Percentiles rank a stretch among this genome's conserved stretches.
Conservation (phyloP, 805 yeast species). For the Peterozyma xylosa region DNA sequence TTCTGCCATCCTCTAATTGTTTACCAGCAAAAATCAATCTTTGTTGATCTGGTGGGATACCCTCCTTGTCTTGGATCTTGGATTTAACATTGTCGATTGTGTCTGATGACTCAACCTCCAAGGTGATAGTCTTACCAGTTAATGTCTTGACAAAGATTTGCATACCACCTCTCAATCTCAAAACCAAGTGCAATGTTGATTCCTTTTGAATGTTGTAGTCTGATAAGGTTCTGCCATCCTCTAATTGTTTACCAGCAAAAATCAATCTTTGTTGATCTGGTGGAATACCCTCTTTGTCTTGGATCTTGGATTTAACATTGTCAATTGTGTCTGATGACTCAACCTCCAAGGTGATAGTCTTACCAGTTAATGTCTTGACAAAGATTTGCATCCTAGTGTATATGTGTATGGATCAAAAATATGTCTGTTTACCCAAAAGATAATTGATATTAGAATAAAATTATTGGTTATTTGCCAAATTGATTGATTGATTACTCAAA, state of each 20-base stretch:
- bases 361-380: slow-evolving; percentile 85
- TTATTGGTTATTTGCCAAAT: slow-evolving; percentile 21
- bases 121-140: slow-evolving; percentile 86
- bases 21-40: slow-evolving; percentile 99
- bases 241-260: slow-evolving; percentile 40
- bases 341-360: slow-evolving; percentile 80
- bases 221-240: slow-evolving; percentile 85
- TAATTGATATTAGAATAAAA: slow-evolving; percentile 99
- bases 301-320: slow-evolving; percentile 33
- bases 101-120: too few species aligned
- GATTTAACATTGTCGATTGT: slow-evolving; percentile 98
- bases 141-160: slow-evolving; percentile 86
- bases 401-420: slow-evolving; percentile 28
- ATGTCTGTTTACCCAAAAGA: slow-evolving; percentile 97
- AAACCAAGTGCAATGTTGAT: slow-evolving; percentile 29
- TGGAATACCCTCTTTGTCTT: slow-evolving; percentile 36
- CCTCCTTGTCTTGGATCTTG: slow-evolving; percentile 98
- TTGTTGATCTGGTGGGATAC: slow-evolving; percentile 99
- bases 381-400: slow-evolving; percentile 75
- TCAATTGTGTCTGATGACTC: slow-evolving; percentile 39
- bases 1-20: slow-evolving; percentile 99
- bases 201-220: slow-evolving; percentile 58
- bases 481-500: not conserved
- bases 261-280: slow-evolving; percentile 38
- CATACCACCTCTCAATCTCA: slow-evolving; percentile 49